Conservation (phyloP, 2,329 filamentous ascomycete species). For the Colletotrichum higginsianum region DNA sequence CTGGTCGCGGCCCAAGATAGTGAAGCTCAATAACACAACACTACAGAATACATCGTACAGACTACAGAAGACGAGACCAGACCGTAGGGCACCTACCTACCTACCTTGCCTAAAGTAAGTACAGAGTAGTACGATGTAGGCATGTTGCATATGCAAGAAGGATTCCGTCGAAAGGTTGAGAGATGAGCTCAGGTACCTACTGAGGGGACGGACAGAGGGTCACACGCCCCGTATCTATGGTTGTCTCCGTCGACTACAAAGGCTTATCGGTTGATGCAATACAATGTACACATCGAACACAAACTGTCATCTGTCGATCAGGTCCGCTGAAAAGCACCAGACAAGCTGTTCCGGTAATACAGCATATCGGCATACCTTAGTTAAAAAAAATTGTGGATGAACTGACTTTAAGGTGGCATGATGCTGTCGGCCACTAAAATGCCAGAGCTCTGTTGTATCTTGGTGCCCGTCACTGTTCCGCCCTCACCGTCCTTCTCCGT, state of each 20-base stretch:
- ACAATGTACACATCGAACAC: background rate
- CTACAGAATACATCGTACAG: background rate
- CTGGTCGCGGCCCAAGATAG: slow-evolving; percentile 13
- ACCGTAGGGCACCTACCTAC: background rate
- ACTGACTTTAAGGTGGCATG: slow-evolving; percentile 1
- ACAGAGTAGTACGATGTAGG: too few species aligned
- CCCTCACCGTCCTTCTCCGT: slow-evolving; percentile 19
- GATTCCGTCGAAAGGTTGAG: background rate
- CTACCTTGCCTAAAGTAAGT: too few species aligned
- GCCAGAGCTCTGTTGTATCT: background rate
- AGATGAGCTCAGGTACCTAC: background rate
- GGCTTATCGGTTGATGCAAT: slow-evolving; percentile 8
- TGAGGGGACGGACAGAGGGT: background rate
- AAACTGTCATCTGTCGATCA: background rate
- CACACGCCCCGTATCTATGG: background rate
- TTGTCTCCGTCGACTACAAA: background rate
- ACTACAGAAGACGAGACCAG: background rate
- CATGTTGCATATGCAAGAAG: slow-evolving; percentile 1
- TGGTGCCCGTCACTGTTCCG: background rate
- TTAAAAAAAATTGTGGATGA: slow-evolving; percentile 32
- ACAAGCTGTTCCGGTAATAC: background rate
- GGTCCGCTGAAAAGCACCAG: slow-evolving; percentile 5
- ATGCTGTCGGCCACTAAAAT: background rate
- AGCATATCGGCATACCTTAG: slow-evolving; percentile 13
- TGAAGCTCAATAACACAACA: slow-evolving; percentile 28